Evolutionary conservation across 129 eudicot genomes (phyloP).

Genomic region (Flaveria sonorensis): DNA sequence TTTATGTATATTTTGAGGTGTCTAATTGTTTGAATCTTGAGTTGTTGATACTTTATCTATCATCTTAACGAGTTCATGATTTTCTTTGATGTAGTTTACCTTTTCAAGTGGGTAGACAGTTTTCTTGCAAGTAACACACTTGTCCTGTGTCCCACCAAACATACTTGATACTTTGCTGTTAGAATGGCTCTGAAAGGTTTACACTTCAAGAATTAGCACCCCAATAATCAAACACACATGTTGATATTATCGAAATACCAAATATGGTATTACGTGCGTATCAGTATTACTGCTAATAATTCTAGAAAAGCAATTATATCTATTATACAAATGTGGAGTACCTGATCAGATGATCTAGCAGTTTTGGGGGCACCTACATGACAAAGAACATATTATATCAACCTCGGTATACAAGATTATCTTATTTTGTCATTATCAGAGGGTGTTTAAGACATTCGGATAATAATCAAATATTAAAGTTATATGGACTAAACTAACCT

Average conservation of each 20-base stretch:
- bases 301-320: not conserved
- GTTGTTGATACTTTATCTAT: not conserved
- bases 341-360: slow-evolving; percentile 61
- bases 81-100: slow-evolving; percentile 31
- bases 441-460: not conserved
- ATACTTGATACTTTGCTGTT: slow-evolving; percentile 60
- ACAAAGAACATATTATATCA: slow-evolving; percentile 7
- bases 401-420: not conserved
- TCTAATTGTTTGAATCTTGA: slow-evolving; percentile 20
- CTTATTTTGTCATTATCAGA: not conserved
- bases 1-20: slow-evolving; percentile 10
- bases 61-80: not conserved
- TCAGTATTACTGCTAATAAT: not conserved
- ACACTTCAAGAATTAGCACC: slow-evolving; percentile 17
- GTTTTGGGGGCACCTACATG: slow-evolving; percentile 60
- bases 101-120: slow-evolving; percentile 77
- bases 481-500: slow-evolving; percentile 44
- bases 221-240: not conserved
- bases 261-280: not conserved
- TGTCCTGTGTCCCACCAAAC: slow-evolving; percentile 77
- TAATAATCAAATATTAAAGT: not conserved
- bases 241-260: too few relatives aligned
- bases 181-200: slow-evolving; percentile 48
- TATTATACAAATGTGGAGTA: slow-evolving; percentile 19
- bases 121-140: slow-evolving; percentile 72